Conservation (phyloP, 805 yeast species). For the Metschnikowia anglica region DNA sequence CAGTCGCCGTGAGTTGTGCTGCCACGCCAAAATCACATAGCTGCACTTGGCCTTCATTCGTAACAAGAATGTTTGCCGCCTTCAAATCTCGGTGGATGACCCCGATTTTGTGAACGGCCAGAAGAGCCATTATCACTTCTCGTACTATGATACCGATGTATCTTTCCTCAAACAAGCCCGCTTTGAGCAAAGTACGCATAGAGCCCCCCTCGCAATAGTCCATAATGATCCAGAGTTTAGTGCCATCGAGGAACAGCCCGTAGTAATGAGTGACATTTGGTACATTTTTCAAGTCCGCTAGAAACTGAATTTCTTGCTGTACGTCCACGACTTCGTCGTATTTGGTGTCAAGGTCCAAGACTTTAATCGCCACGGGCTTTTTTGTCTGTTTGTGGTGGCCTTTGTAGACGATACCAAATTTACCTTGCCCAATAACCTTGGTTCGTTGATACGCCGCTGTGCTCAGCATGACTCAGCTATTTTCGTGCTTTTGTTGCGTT, state of each 20-base stretch:
- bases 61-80: constrained; percentile 90
- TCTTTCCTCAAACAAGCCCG: constrained; percentile 85
- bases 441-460: constrained; percentile 59
- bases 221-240: constrained; percentile 97
- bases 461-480: constrained; percentile 11
- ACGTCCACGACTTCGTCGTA: constrained; percentile 95
- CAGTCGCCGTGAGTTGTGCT: constrained; percentile 77
- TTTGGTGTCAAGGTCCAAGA: constrained; percentile 85
- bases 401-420: constrained; percentile 94
- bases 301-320: constrained; percentile 85
- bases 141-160: constrained; percentile 81
- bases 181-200: constrained; percentile 75
- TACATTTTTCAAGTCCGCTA: constrained; percentile 75
- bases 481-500: neutral
- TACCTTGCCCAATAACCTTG: constrained; percentile 93
- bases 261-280: constrained; percentile 94
- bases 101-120: constrained; percentile 80
- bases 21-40: constrained; percentile 99
- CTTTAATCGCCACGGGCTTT: constrained; percentile 88
- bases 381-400: constrained; percentile 70
- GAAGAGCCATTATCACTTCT: constrained; percentile 75
- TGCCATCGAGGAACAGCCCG: constrained; percentile 82
- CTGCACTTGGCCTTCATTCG: constrained; percentile 86
- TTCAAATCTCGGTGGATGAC: constrained; percentile 95
- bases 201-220: constrained; percentile 98